Conservation (phyloP, 2,329 filamentous ascomycete genomes). For the Blastomyces percursus region DNA sequence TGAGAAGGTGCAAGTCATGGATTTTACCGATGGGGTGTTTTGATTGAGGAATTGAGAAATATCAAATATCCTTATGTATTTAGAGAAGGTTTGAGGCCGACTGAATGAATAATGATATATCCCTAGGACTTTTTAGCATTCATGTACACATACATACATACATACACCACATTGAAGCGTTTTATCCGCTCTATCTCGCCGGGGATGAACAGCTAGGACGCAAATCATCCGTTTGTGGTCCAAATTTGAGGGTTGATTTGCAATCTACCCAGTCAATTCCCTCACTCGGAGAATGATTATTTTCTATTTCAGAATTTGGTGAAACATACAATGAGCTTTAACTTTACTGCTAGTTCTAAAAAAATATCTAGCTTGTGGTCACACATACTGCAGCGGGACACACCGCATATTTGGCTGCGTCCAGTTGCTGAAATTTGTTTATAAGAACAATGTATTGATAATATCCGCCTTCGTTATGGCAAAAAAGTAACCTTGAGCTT, state of each 20-base stretch:
- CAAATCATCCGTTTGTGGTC: not conserved
- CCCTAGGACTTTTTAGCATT: not conserved
- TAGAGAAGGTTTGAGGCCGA: not conserved
- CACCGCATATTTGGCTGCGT: not conserved
- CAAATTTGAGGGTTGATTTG: not conserved
- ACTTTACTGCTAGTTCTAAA: not conserved
- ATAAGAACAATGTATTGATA: not conserved
- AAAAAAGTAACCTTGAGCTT: not conserved
- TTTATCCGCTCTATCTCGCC: not conserved
- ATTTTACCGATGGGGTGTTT: constrained; percentile 23
- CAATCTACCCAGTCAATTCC: not conserved
- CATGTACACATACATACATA: not conserved
- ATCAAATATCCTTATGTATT: not conserved
- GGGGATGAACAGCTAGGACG: too few relatives aligned
- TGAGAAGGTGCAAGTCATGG: constrained; percentile 28
- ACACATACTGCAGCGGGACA: not conserved
- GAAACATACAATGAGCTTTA: not conserved
- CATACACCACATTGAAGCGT: too few relatives aligned
- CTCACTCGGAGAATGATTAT: not conserved
- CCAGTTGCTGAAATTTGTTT: not conserved
- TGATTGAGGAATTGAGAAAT: constrained; percentile 6
- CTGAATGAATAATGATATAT: not conserved
- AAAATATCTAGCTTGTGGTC: not conserved
- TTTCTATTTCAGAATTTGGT: not conserved
- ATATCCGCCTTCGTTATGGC: not conserved